Percentiles rank a stretch among this genome's conserved stretches.
These are phyloP conservation scores for Quercus aquifolioides DNA, from an alignment of 306 rosid genomes.

Conservation along the genomic window DNA sequence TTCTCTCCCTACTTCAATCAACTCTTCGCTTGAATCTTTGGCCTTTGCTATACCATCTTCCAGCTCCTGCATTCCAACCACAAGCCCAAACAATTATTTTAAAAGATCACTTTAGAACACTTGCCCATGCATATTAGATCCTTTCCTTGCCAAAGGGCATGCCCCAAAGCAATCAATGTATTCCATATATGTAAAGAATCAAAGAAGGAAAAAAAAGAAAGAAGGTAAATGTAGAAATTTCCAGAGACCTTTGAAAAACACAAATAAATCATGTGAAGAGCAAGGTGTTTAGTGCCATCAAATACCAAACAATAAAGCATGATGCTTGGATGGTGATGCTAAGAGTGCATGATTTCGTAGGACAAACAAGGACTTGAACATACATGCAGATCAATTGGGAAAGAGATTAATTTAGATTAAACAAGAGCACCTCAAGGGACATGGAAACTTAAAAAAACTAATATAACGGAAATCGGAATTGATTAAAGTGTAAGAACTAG, in stretches of 20 bases:
- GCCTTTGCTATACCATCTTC: constrained; percentile 56
- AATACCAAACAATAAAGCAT: not conserved
- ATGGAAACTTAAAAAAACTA: not conserved
- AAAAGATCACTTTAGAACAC: not conserved
- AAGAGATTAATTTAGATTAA: not conserved
- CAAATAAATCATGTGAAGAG: not conserved
- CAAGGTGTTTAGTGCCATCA: not conserved
- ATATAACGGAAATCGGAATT: not conserved
- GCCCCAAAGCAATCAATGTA: not conserved
- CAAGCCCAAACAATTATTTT: not conserved
- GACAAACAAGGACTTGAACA: not conserved
- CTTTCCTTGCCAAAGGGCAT: not conserved
- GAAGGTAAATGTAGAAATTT: not conserved
- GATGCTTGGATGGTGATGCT: not conserved
- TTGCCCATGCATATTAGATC: not conserved
- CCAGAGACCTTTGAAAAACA: not conserved
- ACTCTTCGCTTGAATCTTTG: constrained; percentile 54
- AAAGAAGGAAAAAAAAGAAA: not conserved
- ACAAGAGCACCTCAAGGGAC: not conserved
- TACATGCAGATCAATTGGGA: not conserved
- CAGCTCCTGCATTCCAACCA: constrained; percentile 52
- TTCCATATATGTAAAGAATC: not conserved
- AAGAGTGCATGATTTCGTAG: not conserved
- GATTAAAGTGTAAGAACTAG: not conserved
- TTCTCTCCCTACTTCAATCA: constrained; percentile 62